A percentile compares a stretch with the other conserved stretches of the same genome.
Evolutionary conservation across 1,284 basidiomycete species (phyloP).

Genomic region (Inonotus obliquus): DNA sequence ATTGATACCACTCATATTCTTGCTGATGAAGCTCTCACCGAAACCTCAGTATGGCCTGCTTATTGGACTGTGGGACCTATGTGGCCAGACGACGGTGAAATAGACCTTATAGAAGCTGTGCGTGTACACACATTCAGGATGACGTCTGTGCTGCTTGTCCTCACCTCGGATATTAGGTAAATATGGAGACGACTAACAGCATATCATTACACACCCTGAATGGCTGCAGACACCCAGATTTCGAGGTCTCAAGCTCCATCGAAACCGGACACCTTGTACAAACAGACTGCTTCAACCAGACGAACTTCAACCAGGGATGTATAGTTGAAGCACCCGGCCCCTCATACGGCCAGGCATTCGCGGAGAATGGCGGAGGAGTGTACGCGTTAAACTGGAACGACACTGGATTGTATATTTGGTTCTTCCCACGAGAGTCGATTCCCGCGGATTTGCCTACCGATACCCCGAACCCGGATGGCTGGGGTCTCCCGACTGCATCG

Average conservation of each 20-base stretch:
- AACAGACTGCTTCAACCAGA: conserved; percentile 28
- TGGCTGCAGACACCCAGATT: conserved; percentile 25
- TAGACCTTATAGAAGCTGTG: conserved; percentile 40
- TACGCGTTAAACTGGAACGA: conserved; percentile 41
- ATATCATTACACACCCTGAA: conserved; percentile 31
- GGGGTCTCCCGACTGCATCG: conserved; percentile 18
- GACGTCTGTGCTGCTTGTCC: neutral
- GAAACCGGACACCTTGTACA: conserved; percentile 20
- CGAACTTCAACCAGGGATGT: conserved; percentile 39
- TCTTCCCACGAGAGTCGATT: conserved; percentile 27
- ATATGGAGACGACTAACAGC: conserved; percentile 27
- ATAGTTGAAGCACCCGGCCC: conserved; percentile 34
- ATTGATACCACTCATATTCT: no score
- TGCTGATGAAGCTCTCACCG: neutral
- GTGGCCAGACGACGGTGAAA: conserved; percentile 40
- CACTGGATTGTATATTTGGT: conserved; percentile 41
- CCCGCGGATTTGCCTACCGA: conserved; percentile 15
- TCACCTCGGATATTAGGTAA: conserved; percentile 12
- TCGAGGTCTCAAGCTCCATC: conserved; percentile 11
- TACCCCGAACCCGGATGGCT: conserved; percentile 14
- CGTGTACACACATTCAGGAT: neutral
- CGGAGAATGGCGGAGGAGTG: conserved; percentile 37
- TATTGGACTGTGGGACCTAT: conserved; percentile 31
- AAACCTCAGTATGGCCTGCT: conserved; percentile 35
- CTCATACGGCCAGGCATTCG: conserved; percentile 36